Base-by-base conservation (phyloP, 768 basidiomycete genomes). In the Cubamyces sp. region DNA sequence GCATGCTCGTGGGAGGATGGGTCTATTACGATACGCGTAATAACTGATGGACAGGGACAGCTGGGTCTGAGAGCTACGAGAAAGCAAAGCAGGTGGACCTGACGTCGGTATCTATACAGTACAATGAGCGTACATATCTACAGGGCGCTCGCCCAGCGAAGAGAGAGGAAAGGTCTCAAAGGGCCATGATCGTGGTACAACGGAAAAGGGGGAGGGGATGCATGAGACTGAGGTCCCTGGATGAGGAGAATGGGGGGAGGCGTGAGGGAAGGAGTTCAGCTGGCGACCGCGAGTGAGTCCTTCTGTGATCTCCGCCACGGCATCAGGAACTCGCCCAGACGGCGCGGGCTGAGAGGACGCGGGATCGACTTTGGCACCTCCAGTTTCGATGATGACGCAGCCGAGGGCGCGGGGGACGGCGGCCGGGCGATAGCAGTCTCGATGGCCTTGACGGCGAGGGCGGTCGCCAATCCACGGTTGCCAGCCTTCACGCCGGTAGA, bases 401-500 rank as follows among this genome's bases (percentile, higher is more conserved):
- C 37, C 7, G 61, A 62, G 7, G 30, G 51, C 14, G 56, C 51
- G 6, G 62, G 62, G 1, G 62, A 63, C 1, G 62, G 62, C 16
- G 62, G 62, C 4, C 51, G 42, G 3, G 45, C 50, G 11, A 54
- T 16, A 3, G 62, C 21, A 8, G 45, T 41, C 50, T 76, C 71
- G 42, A 85, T 75, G 8, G 84, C 84, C 40, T 80, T 81, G 61
- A 85, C 69, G 14, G 84, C 84, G 25, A 85, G 66, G 1, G 83
- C 83, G 23, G 84, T 85, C 2, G 80, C 80, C 21, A 85, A 72
- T 0, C 85, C 84, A 6, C 81, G 78, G 69, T 86, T 86, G 14
- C 82, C 81, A 28, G 86, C 82, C 52, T 72, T 75, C 51, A 83
- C 70, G 0, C 78, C 80, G 0, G 81, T 77, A 0, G 76, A 75